These are phyloP conservation scores for Mediolabrus comicus DNA, from an alignment of 108 stramenopile genomes.

Conservation along the genomic window DNA sequence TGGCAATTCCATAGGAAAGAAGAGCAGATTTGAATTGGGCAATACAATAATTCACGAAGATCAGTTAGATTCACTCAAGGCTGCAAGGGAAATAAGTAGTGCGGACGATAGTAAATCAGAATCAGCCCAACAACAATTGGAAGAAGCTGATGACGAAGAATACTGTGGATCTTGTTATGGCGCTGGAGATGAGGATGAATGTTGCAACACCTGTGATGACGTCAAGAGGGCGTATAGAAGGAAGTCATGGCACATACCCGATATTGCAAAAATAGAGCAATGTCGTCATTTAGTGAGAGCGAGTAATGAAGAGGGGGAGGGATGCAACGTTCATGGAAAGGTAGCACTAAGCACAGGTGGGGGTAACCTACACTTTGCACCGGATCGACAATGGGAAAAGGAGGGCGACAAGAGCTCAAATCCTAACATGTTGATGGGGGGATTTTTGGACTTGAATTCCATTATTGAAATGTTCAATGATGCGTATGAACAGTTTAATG, in stretches of 20 bases:
- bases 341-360: slow-evolving; percentile 84
- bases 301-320: slow-evolving; percentile 69
- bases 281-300: slow-evolving; percentile 44
- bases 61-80: slow-evolving; percentile 39
- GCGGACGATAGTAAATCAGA: slow-evolving; percentile 19
- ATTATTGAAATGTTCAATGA: slow-evolving; percentile 45
- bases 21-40: slow-evolving; percentile 79
- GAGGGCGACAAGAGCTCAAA: slow-evolving; percentile 31
- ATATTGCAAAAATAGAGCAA: slow-evolving; percentile 57
- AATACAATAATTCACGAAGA: slow-evolving; percentile 64
- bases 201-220: slow-evolving; percentile 96
- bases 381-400: slow-evolving; percentile 66
- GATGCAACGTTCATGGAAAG: slow-evolving; percentile 90
- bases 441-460: slow-evolving; percentile 28
- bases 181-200: slow-evolving; percentile 89
- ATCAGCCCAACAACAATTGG: slow-evolving; percentile 11
- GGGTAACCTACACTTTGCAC: slow-evolving; percentile 96
- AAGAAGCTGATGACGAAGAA: slow-evolving; percentile 45
- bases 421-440: neutral
- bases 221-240: slow-evolving; percentile 88
- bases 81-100: slow-evolving; percentile 12
- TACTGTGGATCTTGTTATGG: slow-evolving; percentile 96
- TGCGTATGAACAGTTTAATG: slow-evolving; percentile 89
- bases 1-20: slow-evolving; percentile 40
- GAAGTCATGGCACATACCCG: slow-evolving; percentile 83